Conservation (phyloP, 768 basidiomycete genomes). For the Piloderma croceum region DNA sequence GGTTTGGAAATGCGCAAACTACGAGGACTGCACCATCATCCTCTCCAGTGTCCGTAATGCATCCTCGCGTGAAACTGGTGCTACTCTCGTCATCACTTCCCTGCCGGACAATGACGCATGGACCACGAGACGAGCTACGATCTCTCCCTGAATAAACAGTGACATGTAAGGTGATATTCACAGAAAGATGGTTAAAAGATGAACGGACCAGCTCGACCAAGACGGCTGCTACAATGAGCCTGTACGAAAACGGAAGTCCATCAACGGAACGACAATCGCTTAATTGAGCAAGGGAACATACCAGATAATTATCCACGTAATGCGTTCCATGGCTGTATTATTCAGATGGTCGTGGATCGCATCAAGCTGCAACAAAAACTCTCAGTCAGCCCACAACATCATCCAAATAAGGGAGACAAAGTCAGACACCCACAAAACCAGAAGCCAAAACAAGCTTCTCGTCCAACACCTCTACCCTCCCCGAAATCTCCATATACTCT, state of each 20-base stretch:
- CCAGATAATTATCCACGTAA: conserved; percentile 79
- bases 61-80: conserved; percentile 27
- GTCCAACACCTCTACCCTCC: conserved; percentile 77
- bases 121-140: conserved; percentile 69
- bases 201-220: conserved; percentile 74
- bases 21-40: conserved; percentile 31
- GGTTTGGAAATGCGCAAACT: too few species aligned
- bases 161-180: background rate
- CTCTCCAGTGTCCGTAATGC: conserved; percentile 37
- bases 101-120: conserved; percentile 44
- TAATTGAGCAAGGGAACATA: conserved; percentile 38
- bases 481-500: conserved; percentile 91
- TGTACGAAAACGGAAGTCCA: conserved; percentile 27
- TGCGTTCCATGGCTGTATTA: conserved; percentile 82
- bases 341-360: conserved; percentile 93
- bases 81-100: conserved; percentile 6
- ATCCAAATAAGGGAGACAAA: background rate
- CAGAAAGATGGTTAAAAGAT: background rate
- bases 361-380: conserved; percentile 52
- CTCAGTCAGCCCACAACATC: conserved; percentile 2
- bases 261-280: conserved; percentile 23
- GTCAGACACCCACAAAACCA: conserved; percentile 62
- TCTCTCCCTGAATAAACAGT: conserved; percentile 55
- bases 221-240: conserved; percentile 86
- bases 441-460: conserved; percentile 84